These are phyloP conservation scores for Apophysomyces variabilis DNA, from an alignment of 371 early-diverging fungal genomes.

Conservation along the genomic window DNA sequence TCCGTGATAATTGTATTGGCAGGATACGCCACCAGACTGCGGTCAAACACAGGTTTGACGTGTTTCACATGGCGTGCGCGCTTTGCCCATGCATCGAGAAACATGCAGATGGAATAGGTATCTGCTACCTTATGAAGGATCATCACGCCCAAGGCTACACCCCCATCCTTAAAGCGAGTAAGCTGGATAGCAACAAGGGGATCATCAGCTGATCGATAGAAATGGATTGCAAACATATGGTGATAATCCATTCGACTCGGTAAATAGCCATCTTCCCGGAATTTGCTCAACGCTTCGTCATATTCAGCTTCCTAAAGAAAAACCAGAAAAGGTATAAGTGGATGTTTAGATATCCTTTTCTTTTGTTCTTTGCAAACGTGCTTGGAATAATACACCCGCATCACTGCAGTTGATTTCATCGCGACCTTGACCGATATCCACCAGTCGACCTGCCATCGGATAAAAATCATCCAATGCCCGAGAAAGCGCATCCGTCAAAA, in stretches of 20 bases:
- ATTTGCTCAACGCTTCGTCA: conserved; percentile 23
- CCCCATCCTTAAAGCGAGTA: conserved; percentile 42
- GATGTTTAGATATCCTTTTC: too few relatives aligned
- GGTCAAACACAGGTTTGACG: conserved; percentile 23
- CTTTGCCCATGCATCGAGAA: conserved; percentile 47
- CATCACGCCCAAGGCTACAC: conserved; percentile 45
- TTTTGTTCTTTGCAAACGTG: conserved; percentile 7
- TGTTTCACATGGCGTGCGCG: conserved; percentile 24
- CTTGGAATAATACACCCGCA: conserved; percentile 40
- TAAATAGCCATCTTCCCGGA: conserved; percentile 34
- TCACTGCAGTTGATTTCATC: conserved; percentile 42
- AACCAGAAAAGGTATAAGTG: background rate
- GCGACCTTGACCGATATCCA: conserved; percentile 43
- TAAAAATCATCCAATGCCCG: conserved; percentile 33
- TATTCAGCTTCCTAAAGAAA: conserved; percentile 39
- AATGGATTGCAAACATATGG: conserved; percentile 47
- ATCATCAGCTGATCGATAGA: conserved; percentile 36
- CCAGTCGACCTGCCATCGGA: conserved; percentile 41
- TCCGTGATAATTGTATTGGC: conserved; percentile 27
- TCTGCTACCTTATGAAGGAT: conserved; percentile 47
- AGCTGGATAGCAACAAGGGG: conserved; percentile 40
- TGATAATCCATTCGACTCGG: conserved; percentile 47
- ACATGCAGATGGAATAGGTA: conserved; percentile 35
- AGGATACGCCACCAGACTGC: conserved; percentile 28
- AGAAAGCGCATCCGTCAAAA: conserved; percentile 25